phyloP scores from a whole-genome alignment of 345 rosid genomes.

The Brassica rapa region DNA sequence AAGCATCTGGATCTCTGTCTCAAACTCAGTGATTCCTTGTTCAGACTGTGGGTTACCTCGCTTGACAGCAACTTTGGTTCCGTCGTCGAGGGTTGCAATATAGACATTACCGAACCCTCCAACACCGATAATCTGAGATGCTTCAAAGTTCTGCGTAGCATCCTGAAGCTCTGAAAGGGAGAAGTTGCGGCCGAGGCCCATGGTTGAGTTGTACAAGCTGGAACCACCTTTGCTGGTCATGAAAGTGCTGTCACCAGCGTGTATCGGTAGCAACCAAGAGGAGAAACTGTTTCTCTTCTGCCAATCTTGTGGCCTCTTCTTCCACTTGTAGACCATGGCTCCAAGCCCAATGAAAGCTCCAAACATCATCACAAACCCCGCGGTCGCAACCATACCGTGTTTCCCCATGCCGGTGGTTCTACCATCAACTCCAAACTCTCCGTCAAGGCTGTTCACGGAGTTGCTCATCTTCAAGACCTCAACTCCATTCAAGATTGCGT shows the following conservation, averaged over 20 bases:
- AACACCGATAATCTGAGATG: conserved; percentile 64
- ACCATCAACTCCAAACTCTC: conserved; percentile 76
- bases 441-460: conserved; percentile 68
- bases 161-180: conserved; percentile 72
- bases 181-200: conserved; percentile 72
- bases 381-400: conserved; percentile 61
- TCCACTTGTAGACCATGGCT: conserved; percentile 81
- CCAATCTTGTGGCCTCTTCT: conserved; percentile 85
- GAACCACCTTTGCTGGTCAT: conserved; percentile 68
- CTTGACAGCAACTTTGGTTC: conserved; percentile 76
- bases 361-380: conserved; percentile 87
- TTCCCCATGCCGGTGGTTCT: conserved; percentile 30
- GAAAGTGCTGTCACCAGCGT: conserved; percentile 68
- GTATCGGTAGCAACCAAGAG: conserved; percentile 80
- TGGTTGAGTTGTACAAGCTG: conserved; percentile 54
- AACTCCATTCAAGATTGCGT: conserved; percentile 73
- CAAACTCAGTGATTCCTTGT: conserved; percentile 82
- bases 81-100: conserved; percentile 61
- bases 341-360: conserved; percentile 85
- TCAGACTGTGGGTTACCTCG: conserved; percentile 89
- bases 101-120: conserved; percentile 89
- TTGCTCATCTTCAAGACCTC: conserved; percentile 81
- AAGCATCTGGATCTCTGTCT: conserved; percentile 85
- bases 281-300: conserved; percentile 77
- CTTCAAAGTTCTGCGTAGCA: conserved; percentile 69